Percentiles rank a stretch among this genome's conserved stretches.
Conservation (phyloP, 495 filamentous ascomycete species). For the Neurospora sp. region DNA sequence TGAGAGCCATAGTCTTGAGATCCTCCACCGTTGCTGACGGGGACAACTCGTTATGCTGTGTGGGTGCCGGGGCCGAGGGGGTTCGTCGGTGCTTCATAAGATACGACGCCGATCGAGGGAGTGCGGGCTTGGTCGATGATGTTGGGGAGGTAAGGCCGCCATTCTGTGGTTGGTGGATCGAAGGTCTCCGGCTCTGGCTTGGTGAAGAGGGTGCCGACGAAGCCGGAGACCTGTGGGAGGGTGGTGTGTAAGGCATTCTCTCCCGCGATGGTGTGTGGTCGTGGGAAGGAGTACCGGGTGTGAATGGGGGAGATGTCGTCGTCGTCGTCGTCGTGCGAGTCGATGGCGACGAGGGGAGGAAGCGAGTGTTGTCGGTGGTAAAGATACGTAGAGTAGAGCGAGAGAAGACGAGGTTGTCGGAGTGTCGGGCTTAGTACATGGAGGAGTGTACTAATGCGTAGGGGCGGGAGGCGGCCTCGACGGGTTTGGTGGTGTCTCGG, state of each 20-base stretch:
- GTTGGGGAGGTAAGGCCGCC: conserved; percentile 15
- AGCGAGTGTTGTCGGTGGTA: conserved; percentile 1
- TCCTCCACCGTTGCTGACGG: conserved; percentile 38
- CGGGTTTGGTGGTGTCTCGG: not conserved
- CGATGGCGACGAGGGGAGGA: conserved; percentile 7
- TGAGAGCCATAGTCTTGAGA: conserved; percentile 37
- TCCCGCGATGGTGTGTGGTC: not conserved
- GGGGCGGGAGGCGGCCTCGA: not conserved
- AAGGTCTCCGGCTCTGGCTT: conserved; percentile 47
- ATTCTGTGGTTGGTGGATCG: conserved; percentile 36
- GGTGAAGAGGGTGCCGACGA: conserved; percentile 57
- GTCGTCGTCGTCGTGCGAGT: conserved; percentile 5
- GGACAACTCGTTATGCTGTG: conserved; percentile 27
- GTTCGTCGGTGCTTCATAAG: conserved; percentile 47
- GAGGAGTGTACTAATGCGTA: not conserved
- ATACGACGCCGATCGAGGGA: conserved; percentile 70
- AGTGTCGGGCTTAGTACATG: not conserved
- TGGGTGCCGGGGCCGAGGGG: conserved; percentile 24
- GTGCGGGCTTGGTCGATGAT: conserved; percentile 32
- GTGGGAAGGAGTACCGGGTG: not conserved
- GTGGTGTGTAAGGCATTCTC: conserved; percentile 89
- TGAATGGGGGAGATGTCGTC: not conserved
- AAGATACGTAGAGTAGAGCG: conserved; percentile 2
- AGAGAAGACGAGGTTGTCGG: not conserved
- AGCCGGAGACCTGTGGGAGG: conserved; percentile 69